These are phyloP conservation scores for Maudiozyma saulgeensis DNA, from an alignment of 805 yeast genomes.

Conservation along the genomic window DNA sequence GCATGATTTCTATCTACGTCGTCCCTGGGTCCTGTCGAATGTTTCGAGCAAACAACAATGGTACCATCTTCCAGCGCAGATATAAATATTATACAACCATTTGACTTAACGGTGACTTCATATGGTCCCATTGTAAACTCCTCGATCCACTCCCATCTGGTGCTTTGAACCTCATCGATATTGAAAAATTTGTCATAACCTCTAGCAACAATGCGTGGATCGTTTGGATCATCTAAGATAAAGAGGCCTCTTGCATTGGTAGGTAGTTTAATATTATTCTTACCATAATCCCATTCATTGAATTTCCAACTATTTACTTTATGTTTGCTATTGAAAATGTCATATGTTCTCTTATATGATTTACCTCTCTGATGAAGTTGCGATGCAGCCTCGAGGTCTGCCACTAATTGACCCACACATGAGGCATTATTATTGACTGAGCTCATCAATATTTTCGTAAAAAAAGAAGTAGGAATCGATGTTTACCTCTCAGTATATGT, in stretches of 20 bases:
- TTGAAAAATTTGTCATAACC: slow-evolving; percentile 96
- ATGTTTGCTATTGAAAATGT: slow-evolving; percentile 18
- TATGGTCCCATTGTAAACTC: slow-evolving; percentile 62
- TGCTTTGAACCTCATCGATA: slow-evolving; percentile 49
- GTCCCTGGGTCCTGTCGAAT: slow-evolving; percentile 64
- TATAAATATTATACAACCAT: slow-evolving; percentile 85
- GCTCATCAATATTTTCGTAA: too few relatives aligned
- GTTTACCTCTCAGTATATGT: neutral
- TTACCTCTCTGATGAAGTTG: slow-evolving; percentile 24
- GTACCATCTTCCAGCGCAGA: slow-evolving; percentile 70
- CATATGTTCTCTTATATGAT: slow-evolving; percentile 23
- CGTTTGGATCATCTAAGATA: slow-evolving; percentile 31
- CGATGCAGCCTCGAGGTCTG: slow-evolving; percentile 16
- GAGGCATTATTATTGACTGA: neutral
- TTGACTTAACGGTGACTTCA: slow-evolving; percentile 73
- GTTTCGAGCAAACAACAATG: slow-evolving; percentile 81
- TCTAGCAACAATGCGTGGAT: slow-evolving; percentile 50
- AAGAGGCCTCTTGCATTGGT: slow-evolving; percentile 79
- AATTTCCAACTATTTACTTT: slow-evolving; percentile 62
- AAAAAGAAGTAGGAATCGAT: too few relatives aligned
- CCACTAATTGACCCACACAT: slow-evolving; percentile 8
- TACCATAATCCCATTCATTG: slow-evolving; percentile 80
- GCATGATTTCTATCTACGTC: slow-evolving; percentile 63
- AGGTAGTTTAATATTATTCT: slow-evolving; percentile 47
- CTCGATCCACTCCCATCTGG: slow-evolving; percentile 42